Conservation (phyloP, 768 basidiomycete genomes). For the Flagelloscypha sp. region DNA sequence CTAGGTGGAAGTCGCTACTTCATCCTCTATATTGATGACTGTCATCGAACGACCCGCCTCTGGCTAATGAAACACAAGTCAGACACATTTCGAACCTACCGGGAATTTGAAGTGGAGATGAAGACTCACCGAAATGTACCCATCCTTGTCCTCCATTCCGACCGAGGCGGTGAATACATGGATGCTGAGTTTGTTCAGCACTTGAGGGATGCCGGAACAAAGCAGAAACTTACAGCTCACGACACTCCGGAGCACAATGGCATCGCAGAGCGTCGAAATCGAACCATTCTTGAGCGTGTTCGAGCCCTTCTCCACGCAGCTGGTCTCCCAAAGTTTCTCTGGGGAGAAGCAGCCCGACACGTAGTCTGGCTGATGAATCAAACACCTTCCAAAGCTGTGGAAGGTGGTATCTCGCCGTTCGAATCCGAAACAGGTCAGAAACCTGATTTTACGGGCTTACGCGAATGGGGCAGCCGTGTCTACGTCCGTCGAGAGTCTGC, state of each 20-base stretch:
- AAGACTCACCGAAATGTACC: not conserved
- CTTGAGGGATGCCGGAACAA: conserved; percentile 1
- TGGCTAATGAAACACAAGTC: conserved; percentile 1
- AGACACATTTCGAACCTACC: conserved; percentile 5
- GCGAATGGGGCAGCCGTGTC: conserved; percentile 16
- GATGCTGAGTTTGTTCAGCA: not conserved
- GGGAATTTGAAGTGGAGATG: conserved; percentile 8
- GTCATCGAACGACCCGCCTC: not conserved
- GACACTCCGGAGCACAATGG: conserved; percentile 20
- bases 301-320: conserved; percentile 17
- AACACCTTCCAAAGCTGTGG: conserved; percentile 11
- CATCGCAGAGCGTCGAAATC: conserved; percentile 19
- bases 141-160: conserved; percentile 3
- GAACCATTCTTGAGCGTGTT: conserved; percentile 16
- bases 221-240: conserved; percentile 4
- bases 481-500: conserved; percentile 8
- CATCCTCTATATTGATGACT: conserved; percentile 1
- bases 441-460: conserved; percentile 11
- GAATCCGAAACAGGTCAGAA: conserved; percentile 6
- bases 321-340: conserved; percentile 13
- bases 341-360: conserved; percentile 15
- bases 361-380: conserved; percentile 15
- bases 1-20: not conserved
- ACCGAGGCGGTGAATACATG: conserved; percentile 12
- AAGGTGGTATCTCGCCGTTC: conserved; percentile 7